phyloP scores from a whole-genome alignment of 768 basidiomycete genomes.

The Suillus clintonianus region DNA sequence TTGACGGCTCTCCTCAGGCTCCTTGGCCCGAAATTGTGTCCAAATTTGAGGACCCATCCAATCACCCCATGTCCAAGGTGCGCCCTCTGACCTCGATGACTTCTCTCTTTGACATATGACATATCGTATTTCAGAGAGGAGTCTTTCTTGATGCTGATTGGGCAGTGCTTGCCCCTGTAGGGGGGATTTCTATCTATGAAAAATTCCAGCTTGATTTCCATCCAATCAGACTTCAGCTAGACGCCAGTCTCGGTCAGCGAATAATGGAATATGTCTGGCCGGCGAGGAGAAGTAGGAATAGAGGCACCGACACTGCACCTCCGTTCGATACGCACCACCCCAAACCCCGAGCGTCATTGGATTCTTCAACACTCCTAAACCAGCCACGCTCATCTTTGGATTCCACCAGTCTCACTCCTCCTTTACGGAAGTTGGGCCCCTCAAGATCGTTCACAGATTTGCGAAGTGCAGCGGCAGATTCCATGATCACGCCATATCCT shows the following conservation, averaged over 20 bases:
- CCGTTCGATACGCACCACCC: constrained; percentile 18
- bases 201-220: constrained; percentile 80
- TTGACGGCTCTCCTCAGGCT: constrained; percentile 82
- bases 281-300: constrained; percentile 44
- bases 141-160: constrained; percentile 79
- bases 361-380: constrained; percentile 45
- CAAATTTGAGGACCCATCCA: constrained; percentile 70
- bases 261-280: constrained; percentile 93
- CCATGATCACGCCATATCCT: constrained; percentile 17
- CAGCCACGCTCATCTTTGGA: constrained; percentile 36
- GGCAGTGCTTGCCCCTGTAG: constrained; percentile 86
- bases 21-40: constrained; percentile 87
- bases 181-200: constrained; percentile 89
- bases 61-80: constrained; percentile 74
- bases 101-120: constrained; percentile 11
- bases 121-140: constrained; percentile 48
- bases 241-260: constrained; percentile 74
- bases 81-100: constrained; percentile 11
- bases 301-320: constrained; percentile 4
- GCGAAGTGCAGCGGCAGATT: constrained; percentile 45
- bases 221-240: constrained; percentile 85
- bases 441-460: constrained; percentile 76
- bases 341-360: constrained; percentile 48
- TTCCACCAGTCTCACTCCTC: constrained; percentile 36
- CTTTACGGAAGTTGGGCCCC: constrained; percentile 52